These are phyloP conservation scores for Ceratocystis cubensis DNA, from an alignment of 2,329 filamentous ascomycete species.

Conservation along the genomic window DNA sequence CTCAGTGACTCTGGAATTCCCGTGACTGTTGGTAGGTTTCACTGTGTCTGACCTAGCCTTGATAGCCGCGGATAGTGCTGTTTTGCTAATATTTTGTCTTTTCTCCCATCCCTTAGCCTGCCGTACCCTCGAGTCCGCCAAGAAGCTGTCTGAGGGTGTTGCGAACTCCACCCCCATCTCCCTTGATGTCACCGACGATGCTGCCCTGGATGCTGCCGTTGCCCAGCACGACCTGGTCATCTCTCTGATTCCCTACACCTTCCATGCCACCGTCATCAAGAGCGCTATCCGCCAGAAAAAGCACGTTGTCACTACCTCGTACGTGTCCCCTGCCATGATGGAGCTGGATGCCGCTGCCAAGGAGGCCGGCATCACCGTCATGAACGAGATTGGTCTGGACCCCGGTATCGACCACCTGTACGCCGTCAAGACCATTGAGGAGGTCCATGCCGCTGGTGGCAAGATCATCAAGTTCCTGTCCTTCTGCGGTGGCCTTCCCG, in stretches of 20 bases:
- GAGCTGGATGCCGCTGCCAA: constrained; percentile 74
- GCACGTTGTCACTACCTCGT: constrained; percentile 89
- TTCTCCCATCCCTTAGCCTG: constrained; percentile 47
- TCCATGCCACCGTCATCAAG: constrained; percentile 83
- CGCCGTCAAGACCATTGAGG: constrained; percentile 75
- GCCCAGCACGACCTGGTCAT: constrained; percentile 69
- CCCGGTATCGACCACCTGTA: constrained; percentile 64
- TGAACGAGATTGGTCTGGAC: constrained; percentile 85
- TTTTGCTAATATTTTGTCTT: not conserved
- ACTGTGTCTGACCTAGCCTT: not conserved
- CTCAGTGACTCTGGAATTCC: constrained; percentile 46
- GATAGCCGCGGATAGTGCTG: not conserved
- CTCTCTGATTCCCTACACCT: constrained; percentile 80
- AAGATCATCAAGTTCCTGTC: constrained; percentile 72
- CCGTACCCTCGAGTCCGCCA: constrained; percentile 63
- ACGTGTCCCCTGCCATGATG: constrained; percentile 84
- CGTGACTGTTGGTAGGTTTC: constrained; percentile 50
- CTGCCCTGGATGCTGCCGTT: constrained; percentile 68
- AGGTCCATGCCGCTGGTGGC: constrained; percentile 77
- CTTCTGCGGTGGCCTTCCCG: constrained; percentile 71
- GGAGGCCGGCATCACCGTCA: constrained; percentile 86
- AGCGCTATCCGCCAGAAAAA: constrained; percentile 87
- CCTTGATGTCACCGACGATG: constrained; percentile 67
- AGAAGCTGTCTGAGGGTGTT: constrained; percentile 61
- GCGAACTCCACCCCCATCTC: constrained; percentile 63